Evolutionary conservation across 768 basidiomycete genomes (phyloP).

Genomic region (Daedaleopsis nitida): DNA sequence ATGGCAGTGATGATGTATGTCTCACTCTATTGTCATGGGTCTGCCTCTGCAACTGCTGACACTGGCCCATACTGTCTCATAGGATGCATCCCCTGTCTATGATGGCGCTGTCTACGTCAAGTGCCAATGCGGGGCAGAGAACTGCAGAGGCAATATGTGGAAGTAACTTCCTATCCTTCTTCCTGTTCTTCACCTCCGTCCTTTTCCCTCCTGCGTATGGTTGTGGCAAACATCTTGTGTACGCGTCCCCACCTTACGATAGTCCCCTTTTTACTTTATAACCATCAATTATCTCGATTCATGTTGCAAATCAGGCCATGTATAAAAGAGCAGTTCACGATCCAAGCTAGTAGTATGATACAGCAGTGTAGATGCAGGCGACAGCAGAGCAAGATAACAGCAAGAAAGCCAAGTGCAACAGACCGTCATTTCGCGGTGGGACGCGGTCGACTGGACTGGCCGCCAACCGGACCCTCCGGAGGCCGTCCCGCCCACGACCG

Average conservation of each 20-base stretch:
- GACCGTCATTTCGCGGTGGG: no score
- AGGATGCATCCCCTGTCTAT: neutral
- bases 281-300: constrained; percentile 1
- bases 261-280: constrained; percentile 2
- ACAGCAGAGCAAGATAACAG: neutral
- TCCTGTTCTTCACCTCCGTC: neutral
- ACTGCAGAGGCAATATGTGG: constrained; percentile 50
- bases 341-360: neutral
- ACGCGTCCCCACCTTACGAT: no score
- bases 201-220: neutral
- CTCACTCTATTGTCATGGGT: neutral
- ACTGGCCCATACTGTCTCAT: neutral
- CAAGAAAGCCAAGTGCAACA: neutral
- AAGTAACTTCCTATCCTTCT: neutral
- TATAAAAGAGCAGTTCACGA: neutral
- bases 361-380: neutral
- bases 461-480: neutral
- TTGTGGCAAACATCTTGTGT: no score
- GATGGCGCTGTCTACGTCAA: constrained; percentile 46
- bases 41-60: neutral
- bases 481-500: constrained; percentile 37
- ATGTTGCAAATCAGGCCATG: neutral
- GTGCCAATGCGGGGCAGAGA: constrained; percentile 54
- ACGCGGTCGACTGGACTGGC: no score
- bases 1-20: constrained; percentile 4